Evolutionary conservation across 768 basidiomycete species (phyloP).

Genomic region (Trametes cubensis): DNA sequence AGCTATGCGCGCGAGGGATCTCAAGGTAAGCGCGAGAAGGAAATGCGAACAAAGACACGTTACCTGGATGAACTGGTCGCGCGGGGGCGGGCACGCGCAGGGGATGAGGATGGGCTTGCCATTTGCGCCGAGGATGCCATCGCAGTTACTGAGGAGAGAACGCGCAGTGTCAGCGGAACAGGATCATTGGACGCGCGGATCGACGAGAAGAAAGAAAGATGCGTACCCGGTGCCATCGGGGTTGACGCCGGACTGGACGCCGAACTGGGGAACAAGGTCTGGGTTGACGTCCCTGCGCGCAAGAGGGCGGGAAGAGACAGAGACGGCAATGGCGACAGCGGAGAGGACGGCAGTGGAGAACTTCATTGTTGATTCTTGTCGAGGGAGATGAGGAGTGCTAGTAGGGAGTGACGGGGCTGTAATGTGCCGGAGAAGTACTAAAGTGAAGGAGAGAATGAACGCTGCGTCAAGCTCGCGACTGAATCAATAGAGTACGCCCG

Average conservation of each 20-base stretch:
- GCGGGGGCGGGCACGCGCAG: slow-evolving; percentile 41
- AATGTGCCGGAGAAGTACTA: neutral
- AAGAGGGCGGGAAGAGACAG: slow-evolving; percentile 45
- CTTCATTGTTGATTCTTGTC: slow-evolving; percentile 34
- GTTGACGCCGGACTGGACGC: slow-evolving; percentile 35
- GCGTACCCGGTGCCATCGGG: slow-evolving; percentile 36
- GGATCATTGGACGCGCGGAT: neutral
- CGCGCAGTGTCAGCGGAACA: neutral
- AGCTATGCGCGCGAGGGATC: slow-evolving; percentile 26
- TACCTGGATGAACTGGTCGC: slow-evolving; percentile 27
- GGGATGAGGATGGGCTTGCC: slow-evolving; percentile 37
- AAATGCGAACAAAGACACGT: neutral
- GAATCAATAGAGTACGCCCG: slow-evolving; percentile 20
- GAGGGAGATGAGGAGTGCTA: slow-evolving; percentile 6
- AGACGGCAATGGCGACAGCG: slow-evolving; percentile 37
- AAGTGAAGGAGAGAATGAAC: slow-evolving; percentile 9
- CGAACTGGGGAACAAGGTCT: slow-evolving; percentile 37
- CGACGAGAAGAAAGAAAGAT: neutral
- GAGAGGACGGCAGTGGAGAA: slow-evolving; percentile 37
- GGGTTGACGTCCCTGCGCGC: slow-evolving; percentile 51
- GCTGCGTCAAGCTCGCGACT: slow-evolving; percentile 26
- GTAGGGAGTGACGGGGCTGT: slow-evolving; percentile 16
- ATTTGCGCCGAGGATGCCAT: slow-evolving; percentile 25
- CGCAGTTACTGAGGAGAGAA: slow-evolving; percentile 26
- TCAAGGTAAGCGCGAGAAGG: neutral